Conservation (phyloP, 495 filamentous ascomycete genomes). For the Mytilinidion resinicola region DNA sequence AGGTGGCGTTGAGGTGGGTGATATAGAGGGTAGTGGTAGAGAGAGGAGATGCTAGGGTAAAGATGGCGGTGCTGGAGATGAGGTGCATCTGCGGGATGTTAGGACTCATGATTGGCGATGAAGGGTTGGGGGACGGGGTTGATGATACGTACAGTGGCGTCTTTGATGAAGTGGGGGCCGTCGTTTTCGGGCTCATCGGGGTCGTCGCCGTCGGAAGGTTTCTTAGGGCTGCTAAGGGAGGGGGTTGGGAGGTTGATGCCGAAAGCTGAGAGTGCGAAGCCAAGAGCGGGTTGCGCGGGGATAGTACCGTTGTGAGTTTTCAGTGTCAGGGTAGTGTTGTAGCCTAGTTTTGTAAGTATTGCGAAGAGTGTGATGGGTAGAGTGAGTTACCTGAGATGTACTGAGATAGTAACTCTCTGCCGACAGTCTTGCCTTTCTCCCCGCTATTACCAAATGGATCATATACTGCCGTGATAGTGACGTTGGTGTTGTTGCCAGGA, state of each 20-base stretch:
- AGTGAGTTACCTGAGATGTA: slow-evolving; percentile 69
- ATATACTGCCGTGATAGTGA: slow-evolving; percentile 66
- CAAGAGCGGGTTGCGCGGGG: slow-evolving; percentile 65
- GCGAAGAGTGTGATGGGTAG: background rate
- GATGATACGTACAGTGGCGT: slow-evolving; percentile 58
- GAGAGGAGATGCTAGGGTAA: slow-evolving; percentile 76
- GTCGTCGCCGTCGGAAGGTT: slow-evolving; percentile 41
- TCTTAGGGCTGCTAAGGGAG: slow-evolving; percentile 49
- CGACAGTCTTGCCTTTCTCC: slow-evolving; percentile 50
- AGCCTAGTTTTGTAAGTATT: slow-evolving; percentile 40
- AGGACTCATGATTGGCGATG: background rate
- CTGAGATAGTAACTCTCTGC: slow-evolving; percentile 67
- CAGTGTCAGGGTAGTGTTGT: slow-evolving; percentile 72
- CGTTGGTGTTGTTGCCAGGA: slow-evolving; percentile 64
- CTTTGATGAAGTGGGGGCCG: slow-evolving; percentile 63
- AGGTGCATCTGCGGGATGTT: slow-evolving; percentile 56
- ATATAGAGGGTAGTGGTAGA: slow-evolving; percentile 63
- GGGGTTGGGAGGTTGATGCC: slow-evolving; percentile 64
- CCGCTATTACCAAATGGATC: slow-evolving; percentile 60
- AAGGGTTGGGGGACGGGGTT: background rate
- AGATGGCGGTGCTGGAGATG: slow-evolving; percentile 77
- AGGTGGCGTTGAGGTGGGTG: slow-evolving; percentile 72
- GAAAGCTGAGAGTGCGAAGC: slow-evolving; percentile 62
- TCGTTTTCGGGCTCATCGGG: slow-evolving; percentile 39
- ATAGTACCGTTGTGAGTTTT: slow-evolving; percentile 62